Base-by-base conservation (phyloP, 176 grass and related monocot genomes). In the Alloteropsis semialata region DNA sequence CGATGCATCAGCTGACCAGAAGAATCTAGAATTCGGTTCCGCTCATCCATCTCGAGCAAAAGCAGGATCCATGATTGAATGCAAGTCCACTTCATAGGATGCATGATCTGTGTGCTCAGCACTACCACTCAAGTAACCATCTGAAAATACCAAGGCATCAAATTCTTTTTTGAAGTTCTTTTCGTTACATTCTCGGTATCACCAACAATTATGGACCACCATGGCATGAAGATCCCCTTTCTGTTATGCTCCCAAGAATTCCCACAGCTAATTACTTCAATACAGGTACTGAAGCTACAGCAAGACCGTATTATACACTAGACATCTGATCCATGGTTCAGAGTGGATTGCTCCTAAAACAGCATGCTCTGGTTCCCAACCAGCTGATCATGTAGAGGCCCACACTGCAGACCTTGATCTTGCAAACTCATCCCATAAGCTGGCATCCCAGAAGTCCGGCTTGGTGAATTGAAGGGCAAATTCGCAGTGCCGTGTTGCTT, bases 361-460 rank as follows among this genome's bases (percentile, higher is more conserved):
- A 89, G 13, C 51, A 89, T 21, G 18, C 59, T 89, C 51, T 21
- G 74, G 86, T 39, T 75, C 3, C 39, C 73, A 19, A 63, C 22
- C 43, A 88, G 27, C 30, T 81, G 86, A 64, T 89, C 86, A 75
- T 83, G 82, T 10, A 86, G 65, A 83, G 82, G 82, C 5, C 77
- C 84, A 58, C 78, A 84, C 65, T 90, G 85, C n/a, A 90, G 67
- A 22, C 22, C 78, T 42, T 94, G 92, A 84, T 90, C 70, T 39
- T 84, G 82, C 81, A 87, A 66, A 12, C 84, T 84, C 79, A 89
- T 91, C 75, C n/a, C 46, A 5, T 78, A 89, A 46, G 17, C 14
- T 3, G 48, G 18, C 53, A 84, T 82, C 45, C 83, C 80, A 5
- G 80, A 30, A 6, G 86, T 53, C 19, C 75, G 54, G 33, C 41